Evolutionary conservation across 169 alveolate species (phyloP), one percentile per base, ranked within the genome.

Genomic region (Miamiensis avidus): DNA sequence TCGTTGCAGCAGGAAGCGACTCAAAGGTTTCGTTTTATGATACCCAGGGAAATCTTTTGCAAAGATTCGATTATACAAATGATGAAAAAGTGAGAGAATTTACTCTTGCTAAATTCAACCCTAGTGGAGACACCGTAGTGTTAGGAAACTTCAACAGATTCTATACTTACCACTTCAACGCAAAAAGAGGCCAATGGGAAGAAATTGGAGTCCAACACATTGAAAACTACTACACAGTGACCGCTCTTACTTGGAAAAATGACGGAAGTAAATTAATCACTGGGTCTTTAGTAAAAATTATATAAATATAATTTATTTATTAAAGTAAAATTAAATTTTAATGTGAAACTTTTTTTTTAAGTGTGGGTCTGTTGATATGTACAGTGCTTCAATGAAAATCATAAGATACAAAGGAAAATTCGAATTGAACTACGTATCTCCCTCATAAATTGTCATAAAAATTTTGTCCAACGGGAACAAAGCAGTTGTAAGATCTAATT

Each of bases 1-100:
- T 97, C 49, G 83, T 94, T 28, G 99, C 98, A 25, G 99, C 98
- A 76, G 99, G 99, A 74, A 97, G 96, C 86, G 98, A 96, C 85
- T 94, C 95, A 31, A 95, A 93, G 84, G 96, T 97, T 76, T 91
- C 94, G 0, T 96, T 97, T 83, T 97, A 96, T 84, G 96, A 95
- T 79, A 91, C 91, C 32, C 87, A 90, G 32, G 98, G 98, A 0
- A 93, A 91, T 85, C 91, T 93, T 65, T 90, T 96, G 83, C 93
- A 96, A 82, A 93, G 95, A 82, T 92, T 95, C 76, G 98, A 96
- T 89, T 95, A 94, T 84, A 94, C 98, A 15, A 90, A 95, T 86
- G 98, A 96, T 84, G 96, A 95, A 85, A 94, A 89, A 84, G 95
- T 96, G 33, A 97, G 95, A 91, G 99, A 96, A 86, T 97, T 96